Evolutionary conservation across 306 rosid species (phyloP), one percentile per base, ranked within the genome.

Genomic region (Betula pendula): DNA sequence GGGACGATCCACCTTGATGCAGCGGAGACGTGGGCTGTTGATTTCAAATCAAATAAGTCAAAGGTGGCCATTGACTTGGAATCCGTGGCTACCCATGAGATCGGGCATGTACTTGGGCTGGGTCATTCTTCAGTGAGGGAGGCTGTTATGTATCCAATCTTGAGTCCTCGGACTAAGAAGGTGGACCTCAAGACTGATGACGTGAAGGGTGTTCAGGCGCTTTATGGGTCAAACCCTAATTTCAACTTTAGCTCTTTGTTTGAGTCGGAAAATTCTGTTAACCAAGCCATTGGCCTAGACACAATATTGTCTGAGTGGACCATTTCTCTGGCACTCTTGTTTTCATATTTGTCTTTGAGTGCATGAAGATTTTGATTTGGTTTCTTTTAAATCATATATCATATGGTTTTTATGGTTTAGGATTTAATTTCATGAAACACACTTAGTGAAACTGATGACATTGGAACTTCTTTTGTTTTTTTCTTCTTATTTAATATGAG

Each of bases 11-110:
- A 95, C 81, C 87, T 95, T 10, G 99, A 95, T 75, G 91, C 88
- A 1, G 91, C 91, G 3, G 99, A 95, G 82, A 25, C 84, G 20
- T 95, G 99, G 99, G 81, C 97, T 85, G 84, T 95, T 52, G 96
- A 95, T 80, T 83, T 95, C 27, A 47, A 82, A 1, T 73, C 25
- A 0, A 96, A 88, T 0, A 70, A 76, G 70, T 95, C 99, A 27
- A 92, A 73, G 77, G 91, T 84, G 40, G 99, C 99, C 51, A 85
- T 95, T 79, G 97, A 95, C 86, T 75, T 95, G 82, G 99, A 95
- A 77, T 95, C 99, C 13, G 99, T 95, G 68, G 97, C 84, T 4
- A 95, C 97, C 42, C 99, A 95, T 75, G 99, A 95, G 96, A 95
- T 95, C 2, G 99, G 99, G 59, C 99, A 95, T 77, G 78, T 95